phyloP scores from a whole-genome alignment of 2,329 filamentous ascomycete genomes.

The Polytolypa hystricis region DNA sequence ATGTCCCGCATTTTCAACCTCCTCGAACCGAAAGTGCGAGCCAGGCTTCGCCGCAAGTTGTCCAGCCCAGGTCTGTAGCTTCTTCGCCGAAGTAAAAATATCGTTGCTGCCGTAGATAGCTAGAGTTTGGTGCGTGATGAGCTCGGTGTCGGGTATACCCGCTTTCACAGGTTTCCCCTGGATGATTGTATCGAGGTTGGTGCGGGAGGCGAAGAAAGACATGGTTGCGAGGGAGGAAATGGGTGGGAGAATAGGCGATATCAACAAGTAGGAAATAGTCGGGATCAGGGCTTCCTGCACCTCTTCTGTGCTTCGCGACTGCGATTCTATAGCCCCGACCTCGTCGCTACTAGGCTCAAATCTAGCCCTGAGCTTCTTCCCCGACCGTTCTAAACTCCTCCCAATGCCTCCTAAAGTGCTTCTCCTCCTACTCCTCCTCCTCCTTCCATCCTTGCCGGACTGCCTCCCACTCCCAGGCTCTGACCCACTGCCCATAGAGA shows the following conservation, averaged over 20 bases:
- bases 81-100: slow-evolving; percentile 56
- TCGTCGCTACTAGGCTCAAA: slow-evolving; percentile 5
- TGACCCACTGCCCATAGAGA: slow-evolving; percentile 1
- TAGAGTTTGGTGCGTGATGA: slow-evolving; percentile 47
- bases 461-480: neutral
- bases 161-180: slow-evolving; percentile 20
- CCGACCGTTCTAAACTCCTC: slow-evolving; percentile 31
- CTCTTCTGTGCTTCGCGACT: too few species aligned
- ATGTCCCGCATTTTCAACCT: slow-evolving; percentile 47
- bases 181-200: slow-evolving; percentile 15
- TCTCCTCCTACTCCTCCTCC: slow-evolving; percentile 19
- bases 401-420: slow-evolving; percentile 24
- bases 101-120: slow-evolving; percentile 67
- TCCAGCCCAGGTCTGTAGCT: slow-evolving; percentile 55
- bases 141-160: slow-evolving; percentile 45
- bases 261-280: slow-evolving; percentile 45
- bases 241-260: slow-evolving; percentile 51
- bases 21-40: slow-evolving; percentile 39
- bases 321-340: too few species aligned
- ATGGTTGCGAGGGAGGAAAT: slow-evolving; percentile 53
- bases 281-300: too few species aligned
- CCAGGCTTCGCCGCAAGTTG: slow-evolving; percentile 36
- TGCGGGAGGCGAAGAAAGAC: slow-evolving; percentile 34
- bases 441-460: neutral
- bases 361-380: slow-evolving; percentile 15